A percentile compares a stretch with the other conserved stretches of the same genome.
These are phyloP conservation scores for Mucor sp. DNA, from an alignment of 371 early-diverging fungal species.

Conservation along the genomic window DNA sequence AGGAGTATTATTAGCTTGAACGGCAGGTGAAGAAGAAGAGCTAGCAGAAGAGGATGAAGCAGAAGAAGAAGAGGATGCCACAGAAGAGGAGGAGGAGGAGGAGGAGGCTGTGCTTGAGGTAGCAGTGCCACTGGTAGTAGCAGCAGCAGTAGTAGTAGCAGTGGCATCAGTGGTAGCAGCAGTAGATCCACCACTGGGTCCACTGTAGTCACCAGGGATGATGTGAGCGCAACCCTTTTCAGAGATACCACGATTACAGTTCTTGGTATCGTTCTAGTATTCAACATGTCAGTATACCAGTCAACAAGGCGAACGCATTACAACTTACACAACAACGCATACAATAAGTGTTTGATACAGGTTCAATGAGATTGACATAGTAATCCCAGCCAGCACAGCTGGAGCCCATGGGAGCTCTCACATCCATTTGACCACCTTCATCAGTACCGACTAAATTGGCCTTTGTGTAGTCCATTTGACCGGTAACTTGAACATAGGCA, in stretches of 20 bases:
- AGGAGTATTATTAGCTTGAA: not conserved
- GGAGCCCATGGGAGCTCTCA: constrained; percentile 51
- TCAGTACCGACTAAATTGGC: constrained; percentile 46
- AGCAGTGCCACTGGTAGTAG: constrained; percentile 1
- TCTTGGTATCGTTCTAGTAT: constrained; percentile 19
- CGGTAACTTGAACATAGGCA: constrained; percentile 55
- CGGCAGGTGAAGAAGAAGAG: constrained; percentile 4
- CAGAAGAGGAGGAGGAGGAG: not conserved
- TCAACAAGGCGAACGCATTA: not conserved
- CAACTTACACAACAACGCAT: constrained; percentile 54
- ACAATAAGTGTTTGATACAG: constrained; percentile 52
- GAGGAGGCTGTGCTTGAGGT: not conserved
- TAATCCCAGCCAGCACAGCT: constrained; percentile 54
- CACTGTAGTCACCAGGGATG: constrained; percentile 58
- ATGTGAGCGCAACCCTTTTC: constrained; percentile 56
- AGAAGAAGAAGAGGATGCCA: not conserved
- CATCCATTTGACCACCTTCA: constrained; percentile 61
- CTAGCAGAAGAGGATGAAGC: constrained; percentile 2
- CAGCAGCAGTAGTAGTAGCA: not conserved
- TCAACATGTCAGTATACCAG: too few relatives aligned
- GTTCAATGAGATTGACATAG: constrained; percentile 62
- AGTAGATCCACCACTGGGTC: constrained; percentile 27
- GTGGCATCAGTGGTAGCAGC: constrained; percentile 8
- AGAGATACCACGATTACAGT: constrained; percentile 54
- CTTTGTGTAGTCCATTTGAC: constrained; percentile 56